Evolutionary conservation across 2,329 filamentous ascomycete species (phyloP).

Genomic region (Xylariomycetidae sp.): DNA sequence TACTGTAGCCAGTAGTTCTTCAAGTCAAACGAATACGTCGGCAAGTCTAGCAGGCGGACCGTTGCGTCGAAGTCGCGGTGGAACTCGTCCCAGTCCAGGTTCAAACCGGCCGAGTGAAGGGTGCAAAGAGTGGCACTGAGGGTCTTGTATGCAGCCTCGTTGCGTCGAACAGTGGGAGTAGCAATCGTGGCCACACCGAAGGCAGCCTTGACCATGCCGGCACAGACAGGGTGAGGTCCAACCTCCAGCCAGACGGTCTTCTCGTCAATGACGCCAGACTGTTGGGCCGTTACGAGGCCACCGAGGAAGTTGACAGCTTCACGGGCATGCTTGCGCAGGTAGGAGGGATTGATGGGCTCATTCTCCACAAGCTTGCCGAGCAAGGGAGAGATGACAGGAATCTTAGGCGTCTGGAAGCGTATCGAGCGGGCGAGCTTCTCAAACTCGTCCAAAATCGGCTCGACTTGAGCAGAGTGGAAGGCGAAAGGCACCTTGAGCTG

Average conservation of each 20-base stretch:
- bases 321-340: constrained; percentile 59
- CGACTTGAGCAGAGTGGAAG: constrained; percentile 61
- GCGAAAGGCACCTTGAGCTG: constrained; percentile 61
- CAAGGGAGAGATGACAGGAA: constrained; percentile 64
- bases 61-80: constrained; percentile 54
- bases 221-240: constrained; percentile 67
- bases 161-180: constrained; percentile 55
- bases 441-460: constrained; percentile 56
- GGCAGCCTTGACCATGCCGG: constrained; percentile 61
- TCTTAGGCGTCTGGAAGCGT: constrained; percentile 46
- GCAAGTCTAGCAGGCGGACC: constrained; percentile 57
- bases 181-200: constrained; percentile 49
- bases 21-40: constrained; percentile 61
- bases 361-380: constrained; percentile 54
- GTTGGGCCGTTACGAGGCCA: constrained; percentile 53
- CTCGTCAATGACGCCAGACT: constrained; percentile 54
- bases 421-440: constrained; percentile 47
- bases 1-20: constrained; percentile 72
- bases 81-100: constrained; percentile 61
- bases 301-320: constrained; percentile 64
- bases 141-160: constrained; percentile 59
- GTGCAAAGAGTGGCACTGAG: constrained; percentile 51
- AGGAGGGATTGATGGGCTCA: constrained; percentile 52
- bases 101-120: constrained; percentile 51
- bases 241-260: constrained; percentile 68